Evolutionary conservation across 805 yeast genomes (phyloP).

Genomic region (Yamadazyma philogaea): DNA sequence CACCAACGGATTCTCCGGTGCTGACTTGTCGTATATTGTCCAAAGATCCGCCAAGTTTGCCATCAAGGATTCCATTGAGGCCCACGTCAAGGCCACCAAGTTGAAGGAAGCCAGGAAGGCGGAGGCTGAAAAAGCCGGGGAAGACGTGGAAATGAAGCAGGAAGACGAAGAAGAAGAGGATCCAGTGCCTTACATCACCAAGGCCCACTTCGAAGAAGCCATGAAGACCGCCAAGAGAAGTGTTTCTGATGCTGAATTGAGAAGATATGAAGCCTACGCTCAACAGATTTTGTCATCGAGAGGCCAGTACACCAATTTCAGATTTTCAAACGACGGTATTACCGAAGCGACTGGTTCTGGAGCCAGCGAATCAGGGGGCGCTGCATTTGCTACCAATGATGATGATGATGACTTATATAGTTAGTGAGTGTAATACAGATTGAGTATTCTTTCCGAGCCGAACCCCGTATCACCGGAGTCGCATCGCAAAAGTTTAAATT

Average conservation of each 20-base stretch:
- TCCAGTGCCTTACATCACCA: slow-evolving; percentile 93
- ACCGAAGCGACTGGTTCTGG: slow-evolving; percentile 18
- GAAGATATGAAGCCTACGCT: slow-evolving; percentile 98
- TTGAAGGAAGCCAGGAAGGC: slow-evolving; percentile 37
- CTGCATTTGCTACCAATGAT: slow-evolving; percentile 50
- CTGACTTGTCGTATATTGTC: slow-evolving; percentile 93
- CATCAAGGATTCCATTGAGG: slow-evolving; percentile 95
- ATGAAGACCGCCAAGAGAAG: slow-evolving; percentile 99
- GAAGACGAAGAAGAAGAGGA: slow-evolving; percentile 72
- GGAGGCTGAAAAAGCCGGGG: slow-evolving; percentile 45
- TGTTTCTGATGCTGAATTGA: slow-evolving; percentile 93
- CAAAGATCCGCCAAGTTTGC: slow-evolving; percentile 99
- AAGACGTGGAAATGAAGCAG: slow-evolving; percentile 38
- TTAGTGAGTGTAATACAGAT: slow-evolving; percentile 19
- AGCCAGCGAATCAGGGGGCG: slow-evolving; percentile 32
- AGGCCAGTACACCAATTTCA: slow-evolving; percentile 89
- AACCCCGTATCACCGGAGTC: too few species aligned
- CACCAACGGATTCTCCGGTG: slow-evolving; percentile 99
- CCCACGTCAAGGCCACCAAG: slow-evolving; percentile 40
- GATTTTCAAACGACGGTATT: slow-evolving; percentile 57
- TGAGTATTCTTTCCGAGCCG: too few species aligned
- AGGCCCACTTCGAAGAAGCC: slow-evolving; percentile 96
- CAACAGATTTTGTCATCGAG: slow-evolving; percentile 95
- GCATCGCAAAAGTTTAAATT: neutral
- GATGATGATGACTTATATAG: slow-evolving; percentile 66